Conservation (phyloP, 2,329 filamentous ascomycete species). For the Cladosporium cucumerinum region DNA sequence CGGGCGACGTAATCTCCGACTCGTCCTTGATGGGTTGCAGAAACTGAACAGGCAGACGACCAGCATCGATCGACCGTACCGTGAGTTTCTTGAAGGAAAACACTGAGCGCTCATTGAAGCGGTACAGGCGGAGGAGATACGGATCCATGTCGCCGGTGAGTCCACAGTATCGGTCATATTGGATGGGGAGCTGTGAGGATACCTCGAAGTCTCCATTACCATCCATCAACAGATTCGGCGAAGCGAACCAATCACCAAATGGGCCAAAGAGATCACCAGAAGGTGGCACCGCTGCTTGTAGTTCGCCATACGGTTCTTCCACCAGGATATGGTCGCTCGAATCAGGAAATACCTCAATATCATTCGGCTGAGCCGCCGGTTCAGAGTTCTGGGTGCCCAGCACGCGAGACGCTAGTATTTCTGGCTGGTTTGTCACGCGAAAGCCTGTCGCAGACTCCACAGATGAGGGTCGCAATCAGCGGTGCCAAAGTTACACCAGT, state of each 20-base stretch:
- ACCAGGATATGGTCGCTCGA: background rate
- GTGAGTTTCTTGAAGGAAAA: background rate
- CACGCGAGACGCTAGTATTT: background rate
- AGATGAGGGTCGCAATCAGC: background rate
- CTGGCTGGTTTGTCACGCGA: background rate
- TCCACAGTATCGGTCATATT: background rate
- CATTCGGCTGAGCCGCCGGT: background rate
- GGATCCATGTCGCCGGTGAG: background rate
- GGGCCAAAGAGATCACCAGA: background rate
- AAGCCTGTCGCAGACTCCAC: background rate
- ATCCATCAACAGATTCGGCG: background rate
- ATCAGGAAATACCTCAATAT: background rate
- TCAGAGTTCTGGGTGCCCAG: background rate
- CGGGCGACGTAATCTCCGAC: background rate
- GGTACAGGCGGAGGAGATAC: background rate
- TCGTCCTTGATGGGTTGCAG: background rate
- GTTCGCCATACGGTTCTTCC: background rate
- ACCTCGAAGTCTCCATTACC: background rate
- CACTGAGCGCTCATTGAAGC: background rate
- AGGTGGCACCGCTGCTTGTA: background rate
- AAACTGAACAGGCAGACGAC: background rate
- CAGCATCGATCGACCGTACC: background rate
- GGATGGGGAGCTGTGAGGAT: background rate
- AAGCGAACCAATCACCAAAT: background rate
- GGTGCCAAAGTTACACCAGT: background rate